Percentiles rank a stretch among this genome's conserved stretches.
Conservation (phyloP, 345 rosid genomes). For the Orychophragmus violaceus region DNA sequence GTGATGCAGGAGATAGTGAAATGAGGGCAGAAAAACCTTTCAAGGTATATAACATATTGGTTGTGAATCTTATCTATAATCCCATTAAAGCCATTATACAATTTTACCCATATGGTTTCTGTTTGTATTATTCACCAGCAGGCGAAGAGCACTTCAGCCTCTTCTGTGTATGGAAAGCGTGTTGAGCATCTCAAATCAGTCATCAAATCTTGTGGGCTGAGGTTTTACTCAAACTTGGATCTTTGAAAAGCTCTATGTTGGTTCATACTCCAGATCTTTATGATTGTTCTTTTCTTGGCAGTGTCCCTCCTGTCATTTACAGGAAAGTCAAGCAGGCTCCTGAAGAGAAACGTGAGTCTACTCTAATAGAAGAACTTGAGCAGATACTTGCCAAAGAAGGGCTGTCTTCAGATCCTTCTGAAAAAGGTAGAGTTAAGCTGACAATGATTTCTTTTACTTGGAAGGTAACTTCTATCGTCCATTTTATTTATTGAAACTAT, state of each 20-base stretch:
- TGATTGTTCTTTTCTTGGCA: conserved; percentile 20
- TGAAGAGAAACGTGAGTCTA: conserved; percentile 75
- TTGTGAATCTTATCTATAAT: not conserved
- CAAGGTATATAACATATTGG: conserved; percentile 43
- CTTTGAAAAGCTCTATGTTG: conserved; percentile 4
- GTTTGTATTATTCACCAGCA: conserved; percentile 33
- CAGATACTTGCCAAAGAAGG: conserved; percentile 86
- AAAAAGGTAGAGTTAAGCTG: conserved; percentile 47
- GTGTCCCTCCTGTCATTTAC: conserved; percentile 75
- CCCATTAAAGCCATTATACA: not conserved
- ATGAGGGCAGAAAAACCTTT: conserved; percentile 41
- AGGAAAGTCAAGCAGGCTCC: conserved; percentile 80
- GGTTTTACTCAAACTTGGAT: conserved; percentile 40
- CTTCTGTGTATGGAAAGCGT: conserved; percentile 63
- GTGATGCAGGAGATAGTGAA: conserved; percentile 45
- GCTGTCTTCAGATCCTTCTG: conserved; percentile 71
- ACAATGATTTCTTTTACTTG: not conserved
- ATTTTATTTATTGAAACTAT: not conserved
- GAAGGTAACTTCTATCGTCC: not conserved
- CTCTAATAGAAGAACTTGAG: conserved; percentile 71
- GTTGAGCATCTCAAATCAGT: conserved; percentile 83
- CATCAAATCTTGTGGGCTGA: conserved; percentile 80
- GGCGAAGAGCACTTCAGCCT: conserved; percentile 59
- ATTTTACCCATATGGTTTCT: conserved; percentile 14
- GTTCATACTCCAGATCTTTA: not conserved